Percentiles rank a stretch among this genome's conserved stretches.
phyloP scores from a whole-genome alignment of 2,329 filamentous ascomycete genomes.

The Macrophomina phaseolina region DNA sequence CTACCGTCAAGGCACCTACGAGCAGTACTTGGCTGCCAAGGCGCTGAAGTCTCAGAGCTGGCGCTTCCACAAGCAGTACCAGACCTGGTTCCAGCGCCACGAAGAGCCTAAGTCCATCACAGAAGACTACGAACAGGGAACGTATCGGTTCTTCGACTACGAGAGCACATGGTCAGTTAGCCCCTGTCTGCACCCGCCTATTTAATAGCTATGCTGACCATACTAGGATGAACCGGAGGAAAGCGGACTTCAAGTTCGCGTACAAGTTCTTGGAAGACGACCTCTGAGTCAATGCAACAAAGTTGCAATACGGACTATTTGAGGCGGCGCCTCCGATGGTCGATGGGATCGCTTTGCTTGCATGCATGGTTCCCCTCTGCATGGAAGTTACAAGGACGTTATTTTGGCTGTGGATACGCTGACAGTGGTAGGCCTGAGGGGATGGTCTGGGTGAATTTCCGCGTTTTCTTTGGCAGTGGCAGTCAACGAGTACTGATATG shows the following conservation, averaged over 20 bases:
- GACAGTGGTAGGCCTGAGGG: background rate
- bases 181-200: conserved; percentile 26
- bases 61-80: conserved; percentile 99
- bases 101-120: conserved; percentile 99
- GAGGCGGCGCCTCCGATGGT: background rate
- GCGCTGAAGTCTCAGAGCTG: conserved; percentile 98
- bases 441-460: conserved; percentile 3
- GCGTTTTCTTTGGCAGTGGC: conserved; percentile 19
- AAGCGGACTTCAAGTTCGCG: conserved; percentile 97
- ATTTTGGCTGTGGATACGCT: background rate
- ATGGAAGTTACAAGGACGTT: background rate
- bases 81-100: conserved; percentile 97
- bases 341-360: background rate
- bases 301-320: background rate
- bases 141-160: conserved; percentile 99
- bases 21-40: conserved; percentile 94
- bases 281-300: conserved; percentile 55
- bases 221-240: conserved; percentile 93
- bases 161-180: conserved; percentile 90
- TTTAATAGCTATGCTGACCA: background rate
- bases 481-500: conserved; percentile 1
- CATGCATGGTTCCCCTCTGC: background rate
- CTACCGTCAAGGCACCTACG: conserved; percentile 94
- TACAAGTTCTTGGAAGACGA: conserved; percentile 99
- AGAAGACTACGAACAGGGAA: conserved; percentile 98